Conservation (phyloP, 768 basidiomycete species). For the Suillus plorans region DNA sequence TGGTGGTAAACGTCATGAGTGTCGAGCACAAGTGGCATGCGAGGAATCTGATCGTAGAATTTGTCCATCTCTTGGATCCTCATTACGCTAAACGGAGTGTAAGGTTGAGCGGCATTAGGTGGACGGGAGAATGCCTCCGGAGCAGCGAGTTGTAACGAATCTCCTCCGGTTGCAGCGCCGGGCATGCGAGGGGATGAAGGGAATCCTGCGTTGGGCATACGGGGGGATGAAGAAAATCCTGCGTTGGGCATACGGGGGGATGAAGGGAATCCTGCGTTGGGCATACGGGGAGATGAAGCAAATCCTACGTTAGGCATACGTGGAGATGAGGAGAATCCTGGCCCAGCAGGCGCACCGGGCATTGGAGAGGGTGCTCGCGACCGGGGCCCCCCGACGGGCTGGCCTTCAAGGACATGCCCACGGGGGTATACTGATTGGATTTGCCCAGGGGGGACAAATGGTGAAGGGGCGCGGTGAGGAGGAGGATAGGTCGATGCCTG, state of each 20-base stretch:
- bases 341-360: slow-evolving; percentile 39
- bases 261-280: slow-evolving; percentile 22
- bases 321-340: slow-evolving; percentile 30
- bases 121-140: slow-evolving; percentile 78
- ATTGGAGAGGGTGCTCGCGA: slow-evolving; percentile 55
- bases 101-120: slow-evolving; percentile 64
- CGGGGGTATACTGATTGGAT: slow-evolving; percentile 45
- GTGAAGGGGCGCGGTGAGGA: slow-evolving; percentile 28
- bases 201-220: slow-evolving; percentile 25
- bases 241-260: slow-evolving; percentile 30
- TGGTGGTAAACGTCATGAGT: slow-evolving; percentile 76
- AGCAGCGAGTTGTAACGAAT: slow-evolving; percentile 45
- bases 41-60: slow-evolving; percentile 62
- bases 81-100: slow-evolving; percentile 66
- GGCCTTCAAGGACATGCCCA: slow-evolving; percentile 58
- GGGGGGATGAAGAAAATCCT: slow-evolving; percentile 30
- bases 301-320: slow-evolving; percentile 28
- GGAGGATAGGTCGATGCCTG: slow-evolving; percentile 1
- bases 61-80: slow-evolving; percentile 79
- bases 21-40: slow-evolving; percentile 70
- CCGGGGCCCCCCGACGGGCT: slow-evolving; percentile 35
- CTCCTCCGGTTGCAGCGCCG: slow-evolving; percentile 18
- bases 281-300: slow-evolving; percentile 30
- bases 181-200: slow-evolving; percentile 32
- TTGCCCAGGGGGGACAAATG: slow-evolving; percentile 24